Evolutionary conservation across 768 basidiomycete species (phyloP).

Genomic region (Terana coerulea): DNA sequence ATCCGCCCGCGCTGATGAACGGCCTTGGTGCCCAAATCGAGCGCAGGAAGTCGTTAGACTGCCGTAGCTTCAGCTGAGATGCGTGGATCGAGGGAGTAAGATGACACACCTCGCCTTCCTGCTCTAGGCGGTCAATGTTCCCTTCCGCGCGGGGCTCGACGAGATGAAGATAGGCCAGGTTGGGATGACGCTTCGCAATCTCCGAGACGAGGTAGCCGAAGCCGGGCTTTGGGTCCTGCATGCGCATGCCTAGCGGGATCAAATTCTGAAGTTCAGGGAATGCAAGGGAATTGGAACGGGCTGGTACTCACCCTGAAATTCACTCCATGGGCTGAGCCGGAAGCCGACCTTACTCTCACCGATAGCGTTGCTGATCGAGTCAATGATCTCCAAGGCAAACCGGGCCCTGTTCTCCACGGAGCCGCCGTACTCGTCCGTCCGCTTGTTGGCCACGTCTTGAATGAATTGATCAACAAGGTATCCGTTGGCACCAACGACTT

Average conservation of each 20-base stretch:
- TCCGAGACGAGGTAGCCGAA: slow-evolving; percentile 46
- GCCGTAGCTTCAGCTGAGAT: too few species aligned
- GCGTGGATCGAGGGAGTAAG: too few species aligned
- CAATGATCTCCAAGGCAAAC: slow-evolving; percentile 41
- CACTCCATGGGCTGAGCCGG: slow-evolving; percentile 33
- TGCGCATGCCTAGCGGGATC: slow-evolving; percentile 45
- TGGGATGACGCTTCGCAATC: slow-evolving; percentile 36
- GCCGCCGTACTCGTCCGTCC: slow-evolving; percentile 49
- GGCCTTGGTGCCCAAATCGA: slow-evolving; percentile 22
- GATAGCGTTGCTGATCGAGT: slow-evolving; percentile 36
- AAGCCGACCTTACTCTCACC: slow-evolving; percentile 39
- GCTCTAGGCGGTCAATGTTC: slow-evolving; percentile 3
- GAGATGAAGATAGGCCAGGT: slow-evolving; percentile 37
- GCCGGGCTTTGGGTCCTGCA: slow-evolving; percentile 51
- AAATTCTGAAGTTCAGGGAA: slow-evolving; percentile 3
- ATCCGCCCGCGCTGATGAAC: slow-evolving; percentile 23
- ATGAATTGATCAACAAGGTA: slow-evolving; percentile 41
- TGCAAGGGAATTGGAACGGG: neutral
- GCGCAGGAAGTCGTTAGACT: slow-evolving; percentile 19
- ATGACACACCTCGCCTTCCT: slow-evolving; percentile 14
- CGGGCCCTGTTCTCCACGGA: slow-evolving; percentile 42
- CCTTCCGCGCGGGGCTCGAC: slow-evolving; percentile 24
- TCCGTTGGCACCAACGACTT: slow-evolving; percentile 32
- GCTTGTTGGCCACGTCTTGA: slow-evolving; percentile 33
- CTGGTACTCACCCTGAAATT: slow-evolving; percentile 25